These are phyloP conservation scores for Aspergillus neotritici DNA, from an alignment of 2,329 filamentous ascomycete genomes.

Conservation along the genomic window DNA sequence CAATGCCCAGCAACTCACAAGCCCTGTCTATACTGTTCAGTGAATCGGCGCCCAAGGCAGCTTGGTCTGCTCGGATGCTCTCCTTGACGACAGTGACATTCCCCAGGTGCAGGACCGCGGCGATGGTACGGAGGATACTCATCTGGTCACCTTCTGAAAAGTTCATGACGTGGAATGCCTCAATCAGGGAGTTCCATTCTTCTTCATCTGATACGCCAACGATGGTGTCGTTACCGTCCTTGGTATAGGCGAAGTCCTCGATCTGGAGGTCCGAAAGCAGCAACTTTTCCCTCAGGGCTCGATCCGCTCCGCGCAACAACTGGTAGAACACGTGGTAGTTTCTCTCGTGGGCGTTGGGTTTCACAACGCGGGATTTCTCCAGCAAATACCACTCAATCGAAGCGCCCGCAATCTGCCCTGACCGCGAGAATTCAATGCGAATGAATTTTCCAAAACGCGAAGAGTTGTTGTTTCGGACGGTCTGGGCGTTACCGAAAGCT, in stretches of 20 bases:
- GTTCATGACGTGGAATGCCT: constrained; percentile 91
- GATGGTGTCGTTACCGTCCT: constrained; percentile 85
- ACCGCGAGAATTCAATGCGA: constrained; percentile 84
- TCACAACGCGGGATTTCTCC: constrained; percentile 96
- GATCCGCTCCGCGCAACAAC: constrained; percentile 75
- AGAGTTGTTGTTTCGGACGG: constrained; percentile 95
- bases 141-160: constrained; percentile 80
- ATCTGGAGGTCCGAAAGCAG: constrained; percentile 69
- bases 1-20: constrained; percentile 77
- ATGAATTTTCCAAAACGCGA: constrained; percentile 99
- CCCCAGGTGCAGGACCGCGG: constrained; percentile 86
- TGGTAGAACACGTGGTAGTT: constrained; percentile 99
- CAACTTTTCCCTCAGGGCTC: constrained; percentile 67
- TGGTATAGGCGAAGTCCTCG: constrained; percentile 86
- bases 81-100: constrained; percentile 89
- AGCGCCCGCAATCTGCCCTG: constrained; percentile 86
- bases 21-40: constrained; percentile 70
- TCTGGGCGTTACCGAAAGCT: constrained; percentile 97
- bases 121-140: constrained; percentile 78
- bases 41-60: constrained; percentile 69
- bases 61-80: constrained; percentile 85
- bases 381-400: constrained; percentile 98
- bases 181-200: constrained; percentile 84
- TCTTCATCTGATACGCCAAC: constrained; percentile 81
- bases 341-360: constrained; percentile 77